Base-by-base conservation (phyloP, 176 grass and related monocot genomes). In the Urochloa ruziziensis region DNA sequence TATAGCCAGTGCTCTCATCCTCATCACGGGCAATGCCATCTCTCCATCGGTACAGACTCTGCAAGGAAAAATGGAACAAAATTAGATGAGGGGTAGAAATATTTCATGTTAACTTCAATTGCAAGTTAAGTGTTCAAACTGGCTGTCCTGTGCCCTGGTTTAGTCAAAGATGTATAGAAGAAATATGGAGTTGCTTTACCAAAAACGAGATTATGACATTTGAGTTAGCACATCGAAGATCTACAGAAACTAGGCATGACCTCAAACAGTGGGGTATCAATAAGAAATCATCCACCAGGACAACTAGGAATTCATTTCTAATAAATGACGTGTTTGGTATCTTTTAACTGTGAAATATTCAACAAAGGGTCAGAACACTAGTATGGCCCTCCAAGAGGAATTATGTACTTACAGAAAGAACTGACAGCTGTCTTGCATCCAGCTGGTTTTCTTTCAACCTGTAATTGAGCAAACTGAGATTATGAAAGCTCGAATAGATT, bases 1-100 rank as follows among this genome's bases (percentile, higher is more conserved):
- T 87, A 84, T 99, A 99, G 24, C 96, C 96, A 70, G 93, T 99
- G 80, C 96, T 96, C 87, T 99, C 96, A 85, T 99, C 93, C 85
- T 96, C 91, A 35, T 56, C 58, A 74, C 93, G 91, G 12, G 93
- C 96, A 56, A 96, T 53, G 23, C 65, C 42, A 84, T 99, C 96
- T 94, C 96, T 91, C 96, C 96, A 99, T 54, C 89, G 80, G 80
- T 64, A 96, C 73, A 99, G 51, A 52, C 91, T 84, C 96, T 99
- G 87, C 60, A 37, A 68, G 36, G 92, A 42, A 83, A 84, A 83
- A 79, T 71, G 36, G 89, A 23, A 80, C 81, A 63, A 79, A 89
- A 57, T 23, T 90, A 53, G 25, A 76, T 84, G 23, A 58, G 4
- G 4, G 11, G 17, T 73, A 30, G 9, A 76, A 73, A 71, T 4